These are phyloP conservation scores for Xylariaceae sp. DNA, from an alignment of 2,329 filamentous ascomycete genomes.

Conservation along the genomic window DNA sequence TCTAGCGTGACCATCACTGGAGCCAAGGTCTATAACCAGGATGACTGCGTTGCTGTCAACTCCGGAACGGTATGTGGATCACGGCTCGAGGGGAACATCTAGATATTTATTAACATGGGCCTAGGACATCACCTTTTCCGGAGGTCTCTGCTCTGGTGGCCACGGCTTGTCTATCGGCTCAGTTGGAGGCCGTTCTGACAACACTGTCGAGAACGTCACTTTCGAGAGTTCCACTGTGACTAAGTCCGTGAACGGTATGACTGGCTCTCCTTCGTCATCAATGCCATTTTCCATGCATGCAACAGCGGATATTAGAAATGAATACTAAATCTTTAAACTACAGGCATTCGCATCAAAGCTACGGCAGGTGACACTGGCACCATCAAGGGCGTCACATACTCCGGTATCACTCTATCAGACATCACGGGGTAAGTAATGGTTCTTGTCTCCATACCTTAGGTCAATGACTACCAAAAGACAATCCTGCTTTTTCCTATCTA, in stretches of 20 bases:
- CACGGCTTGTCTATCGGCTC: slow-evolving; percentile 66
- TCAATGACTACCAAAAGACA: not conserved
- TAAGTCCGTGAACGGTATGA: slow-evolving; percentile 57
- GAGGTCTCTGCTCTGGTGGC: slow-evolving; percentile 56
- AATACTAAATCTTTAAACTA: not conserved
- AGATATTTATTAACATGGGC: not conserved
- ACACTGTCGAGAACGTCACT: slow-evolving; percentile 59
- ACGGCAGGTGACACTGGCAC: slow-evolving; percentile 57
- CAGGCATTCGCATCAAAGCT: slow-evolving; percentile 63
- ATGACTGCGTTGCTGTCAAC: slow-evolving; percentile 66
- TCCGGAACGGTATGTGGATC: slow-evolving; percentile 51
- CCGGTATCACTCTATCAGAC: slow-evolving; percentile 55
- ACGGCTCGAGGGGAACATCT: not conserved
- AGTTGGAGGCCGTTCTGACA: slow-evolving; percentile 62
- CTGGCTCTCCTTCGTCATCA: too few relatives aligned
- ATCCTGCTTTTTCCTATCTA: too few relatives aligned
- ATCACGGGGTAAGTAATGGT: slow-evolving; percentile 46
- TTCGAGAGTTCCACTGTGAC: slow-evolving; percentile 56
- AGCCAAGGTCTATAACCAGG: slow-evolving; percentile 62
- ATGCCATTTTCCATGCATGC: not conserved
- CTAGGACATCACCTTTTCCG: slow-evolving; percentile 42
- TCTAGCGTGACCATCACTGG: slow-evolving; percentile 56
- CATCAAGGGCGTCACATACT: slow-evolving; percentile 60
- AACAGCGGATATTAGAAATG: not conserved
- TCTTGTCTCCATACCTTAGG: not conserved